These are phyloP conservation scores for Aureobasidium sp. DNA, from an alignment of 2,329 filamentous ascomycete genomes.

Conservation along the genomic window DNA sequence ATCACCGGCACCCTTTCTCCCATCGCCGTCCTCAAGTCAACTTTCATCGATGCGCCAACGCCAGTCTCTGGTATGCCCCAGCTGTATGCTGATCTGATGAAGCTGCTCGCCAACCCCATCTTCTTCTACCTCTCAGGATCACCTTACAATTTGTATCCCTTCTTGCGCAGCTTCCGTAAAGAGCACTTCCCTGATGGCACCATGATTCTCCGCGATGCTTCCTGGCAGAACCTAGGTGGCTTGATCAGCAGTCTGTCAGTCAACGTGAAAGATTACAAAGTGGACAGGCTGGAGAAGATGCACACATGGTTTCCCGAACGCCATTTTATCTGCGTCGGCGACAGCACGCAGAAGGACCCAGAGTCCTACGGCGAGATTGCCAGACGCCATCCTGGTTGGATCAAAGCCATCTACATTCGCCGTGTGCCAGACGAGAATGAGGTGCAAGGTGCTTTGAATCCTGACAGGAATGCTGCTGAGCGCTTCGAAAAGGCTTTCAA, in stretches of 20 bases:
- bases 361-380: constrained; percentile 82
- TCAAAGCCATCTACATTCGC: constrained; percentile 76
- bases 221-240: constrained; percentile 77
- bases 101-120: constrained; percentile 52
- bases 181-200: constrained; percentile 68
- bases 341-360: constrained; percentile 86
- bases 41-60: constrained; percentile 68
- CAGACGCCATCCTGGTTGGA: constrained; percentile 63
- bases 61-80: constrained; percentile 77
- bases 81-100: constrained; percentile 63
- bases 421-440: constrained; percentile 58
- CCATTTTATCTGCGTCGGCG: constrained; percentile 77
- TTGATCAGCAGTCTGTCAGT: constrained; percentile 72
- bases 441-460: constrained; percentile 65
- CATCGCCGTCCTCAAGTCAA: constrained; percentile 72
- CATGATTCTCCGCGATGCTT: constrained; percentile 75
- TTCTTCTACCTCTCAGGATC: constrained; percentile 95
- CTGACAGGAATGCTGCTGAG: constrained; percentile 58
- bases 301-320: constrained; percentile 70
- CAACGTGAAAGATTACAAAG: constrained; percentile 80
- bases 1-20: constrained; percentile 75
- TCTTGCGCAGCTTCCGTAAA: constrained; percentile 68
- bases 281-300: constrained; percentile 70
- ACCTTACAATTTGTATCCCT: constrained; percentile 89
- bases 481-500: constrained; percentile 81